Evolutionary conservation across 2,329 filamentous ascomycete genomes (phyloP).

Genomic region (Ophiostoma tasmaniense): DNA sequence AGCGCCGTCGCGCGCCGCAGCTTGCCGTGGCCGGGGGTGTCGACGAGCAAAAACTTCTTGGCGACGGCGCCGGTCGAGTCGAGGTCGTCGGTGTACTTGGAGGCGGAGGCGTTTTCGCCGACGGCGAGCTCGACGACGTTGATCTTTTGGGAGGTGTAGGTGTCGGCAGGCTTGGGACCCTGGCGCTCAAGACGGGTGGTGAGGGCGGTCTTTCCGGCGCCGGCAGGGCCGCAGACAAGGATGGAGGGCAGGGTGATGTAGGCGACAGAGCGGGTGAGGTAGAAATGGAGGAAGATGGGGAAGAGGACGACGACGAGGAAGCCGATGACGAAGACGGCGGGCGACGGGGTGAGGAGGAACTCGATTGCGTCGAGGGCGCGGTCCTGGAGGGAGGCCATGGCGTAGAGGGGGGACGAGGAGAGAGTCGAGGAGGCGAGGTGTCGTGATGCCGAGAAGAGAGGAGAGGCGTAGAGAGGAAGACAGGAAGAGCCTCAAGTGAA

Average conservation of each 20-base stretch:
- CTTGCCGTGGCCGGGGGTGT: slow-evolving; percentile 95
- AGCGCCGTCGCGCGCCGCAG: slow-evolving; percentile 66
- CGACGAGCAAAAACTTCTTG: slow-evolving; percentile 66
- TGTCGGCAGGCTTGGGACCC: slow-evolving; percentile 32
- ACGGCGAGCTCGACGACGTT: slow-evolving; percentile 48
- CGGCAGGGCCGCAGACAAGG: slow-evolving; percentile 71
- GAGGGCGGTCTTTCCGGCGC: slow-evolving; percentile 80
- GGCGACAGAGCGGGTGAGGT: slow-evolving; percentile 59
- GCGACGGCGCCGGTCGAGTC: slow-evolving; percentile 47
- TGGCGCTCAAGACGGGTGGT: slow-evolving; percentile 63
- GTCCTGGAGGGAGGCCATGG: slow-evolving; percentile 24
- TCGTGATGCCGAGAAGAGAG: not conserved
- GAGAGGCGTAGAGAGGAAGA: not conserved
- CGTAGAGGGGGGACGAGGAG: not conserved
- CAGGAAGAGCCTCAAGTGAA: not conserved
- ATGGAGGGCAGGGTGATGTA: slow-evolving; percentile 66
- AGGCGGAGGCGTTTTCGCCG: slow-evolving; percentile 35
- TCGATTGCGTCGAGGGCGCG: slow-evolving; percentile 34
- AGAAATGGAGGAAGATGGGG: slow-evolving; percentile 68
- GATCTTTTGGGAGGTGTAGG: slow-evolving; percentile 47
- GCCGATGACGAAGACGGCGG: slow-evolving; percentile 57
- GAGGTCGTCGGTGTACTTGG: slow-evolving; percentile 45
- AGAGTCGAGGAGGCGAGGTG: not conserved
- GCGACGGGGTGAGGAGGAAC: slow-evolving; percentile 51
- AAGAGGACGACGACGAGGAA: slow-evolving; percentile 60